phyloP scores from a whole-genome alignment of 345 rosid genomes.

The Aethionema arabicum region DNA sequence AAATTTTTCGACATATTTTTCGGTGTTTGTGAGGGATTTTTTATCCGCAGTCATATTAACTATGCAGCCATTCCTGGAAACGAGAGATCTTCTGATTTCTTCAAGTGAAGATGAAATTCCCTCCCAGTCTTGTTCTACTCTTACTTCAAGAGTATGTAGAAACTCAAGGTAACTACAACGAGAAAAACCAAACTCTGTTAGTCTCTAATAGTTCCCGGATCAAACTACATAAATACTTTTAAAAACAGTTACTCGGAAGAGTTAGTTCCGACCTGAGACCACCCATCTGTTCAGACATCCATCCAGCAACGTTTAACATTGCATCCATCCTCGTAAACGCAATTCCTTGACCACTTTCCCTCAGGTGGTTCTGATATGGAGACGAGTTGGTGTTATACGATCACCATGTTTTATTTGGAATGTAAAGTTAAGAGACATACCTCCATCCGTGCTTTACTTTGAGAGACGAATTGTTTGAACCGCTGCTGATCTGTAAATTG shows the following conservation, averaged over 20 bases:
- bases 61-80: conserved; percentile 75
- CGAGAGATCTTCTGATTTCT: conserved; percentile 75
- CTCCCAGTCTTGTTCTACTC: conserved; percentile 86
- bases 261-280: conserved; percentile 69
- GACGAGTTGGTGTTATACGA: not conserved
- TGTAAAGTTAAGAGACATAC: conserved; percentile 34
- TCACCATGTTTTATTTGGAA: not conserved
- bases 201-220: conserved; percentile 9
- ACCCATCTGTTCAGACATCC: conserved; percentile 99
- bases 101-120: conserved; percentile 85
- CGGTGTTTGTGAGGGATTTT: conserved; percentile 53
- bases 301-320: conserved; percentile 81
- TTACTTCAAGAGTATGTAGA: conserved; percentile 71
- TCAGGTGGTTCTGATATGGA: conserved; percentile 66
- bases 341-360: conserved; percentile 92
- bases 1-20: conserved; percentile 69
- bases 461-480: conserved; percentile 95
- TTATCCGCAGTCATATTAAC: conserved; percentile 90
- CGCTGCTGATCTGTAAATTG: conserved; percentile 93
- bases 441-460: conserved; percentile 98
- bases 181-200: conserved; percentile 14
- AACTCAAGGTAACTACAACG: conserved; percentile 75
- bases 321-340: conserved; percentile 95
- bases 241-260: not conserved
- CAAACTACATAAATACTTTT: not conserved